A percentile compares a stretch with the other conserved stretches of the same genome.
phyloP scores from a whole-genome alignment of 306 rosid genomes.

The Medicago lupulina region DNA sequence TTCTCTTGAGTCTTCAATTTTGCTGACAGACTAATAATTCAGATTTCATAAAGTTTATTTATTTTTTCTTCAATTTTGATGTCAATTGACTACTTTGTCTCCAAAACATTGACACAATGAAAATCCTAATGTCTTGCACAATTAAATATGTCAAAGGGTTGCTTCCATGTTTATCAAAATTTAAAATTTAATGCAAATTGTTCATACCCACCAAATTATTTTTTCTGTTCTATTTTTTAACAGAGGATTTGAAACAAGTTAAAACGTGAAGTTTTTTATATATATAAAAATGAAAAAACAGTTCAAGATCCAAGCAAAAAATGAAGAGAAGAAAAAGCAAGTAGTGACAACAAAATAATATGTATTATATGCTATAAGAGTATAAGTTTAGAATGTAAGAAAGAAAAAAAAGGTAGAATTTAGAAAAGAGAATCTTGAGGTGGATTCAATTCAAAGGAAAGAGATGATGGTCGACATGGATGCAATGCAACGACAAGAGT shows the following conservation, averaged over 20 bases:
- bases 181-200: constrained; percentile 31
- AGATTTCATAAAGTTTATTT: constrained; percentile 15
- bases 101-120: constrained; percentile 1
- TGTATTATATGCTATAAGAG: no score
- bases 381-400: no score
- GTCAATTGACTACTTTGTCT: constrained; percentile 20
- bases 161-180: constrained; percentile 17
- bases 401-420: no score
- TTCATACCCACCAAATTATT: constrained; percentile 11
- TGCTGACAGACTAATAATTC: constrained; percentile 39
- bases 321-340: background rate
- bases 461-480: no score
- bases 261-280: background rate
- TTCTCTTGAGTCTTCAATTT: constrained; percentile 41
- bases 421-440: no score
- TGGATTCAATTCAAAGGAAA: no score
- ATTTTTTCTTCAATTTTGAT: background rate
- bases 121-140: constrained; percentile 5
- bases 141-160: constrained; percentile 27
- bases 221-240: background rate
- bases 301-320: constrained; percentile 44
- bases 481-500: constrained; percentile 13
- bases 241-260: constrained; percentile 29
- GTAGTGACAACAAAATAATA: no score
- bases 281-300: background rate